Conservation (phyloP, 176 grass and related monocot genomes). For the Zoysia japonica region DNA sequence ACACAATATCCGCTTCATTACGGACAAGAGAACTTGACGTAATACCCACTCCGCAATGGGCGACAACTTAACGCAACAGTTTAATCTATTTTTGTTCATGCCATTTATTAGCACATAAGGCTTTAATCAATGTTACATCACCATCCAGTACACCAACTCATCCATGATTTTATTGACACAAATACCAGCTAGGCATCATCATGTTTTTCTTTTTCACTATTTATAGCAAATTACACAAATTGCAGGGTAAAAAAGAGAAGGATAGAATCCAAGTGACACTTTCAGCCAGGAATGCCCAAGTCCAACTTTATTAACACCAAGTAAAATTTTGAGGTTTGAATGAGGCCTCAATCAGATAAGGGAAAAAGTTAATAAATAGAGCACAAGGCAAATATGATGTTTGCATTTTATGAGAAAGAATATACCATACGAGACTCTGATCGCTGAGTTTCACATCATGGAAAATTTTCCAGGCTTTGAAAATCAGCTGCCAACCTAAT, state of each 20-base stretch:
- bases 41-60: no score
- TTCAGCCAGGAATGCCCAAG: conserved; percentile 33
- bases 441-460: conserved; percentile 66
- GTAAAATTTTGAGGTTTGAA: conserved; percentile 18
- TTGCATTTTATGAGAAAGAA: neutral
- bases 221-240: conserved; percentile 29
- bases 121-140: no score
- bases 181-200: conserved; percentile 13
- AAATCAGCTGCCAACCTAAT: conserved; percentile 71
- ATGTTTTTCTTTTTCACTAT: conserved; percentile 25
- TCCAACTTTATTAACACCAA: conserved; percentile 29
- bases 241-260: neutral
- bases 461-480: conserved; percentile 67
- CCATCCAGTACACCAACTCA: neutral
- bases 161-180: conserved; percentile 37
- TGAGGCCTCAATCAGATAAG: neutral
- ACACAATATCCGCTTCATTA: no score
- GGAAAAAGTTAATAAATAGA: conserved; percentile 24
- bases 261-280: neutral
- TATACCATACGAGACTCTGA: conserved; percentile 83
- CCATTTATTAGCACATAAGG: no score
- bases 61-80: no score
- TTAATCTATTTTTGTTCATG: no score
- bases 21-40: no score
- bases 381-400: conserved; percentile 9